A percentile compares a stretch with the other conserved stretches of the same genome.
Evolutionary conservation across 495 filamentous ascomycete species (phyloP).

Genomic region (Trichoderma erinaceum): DNA sequence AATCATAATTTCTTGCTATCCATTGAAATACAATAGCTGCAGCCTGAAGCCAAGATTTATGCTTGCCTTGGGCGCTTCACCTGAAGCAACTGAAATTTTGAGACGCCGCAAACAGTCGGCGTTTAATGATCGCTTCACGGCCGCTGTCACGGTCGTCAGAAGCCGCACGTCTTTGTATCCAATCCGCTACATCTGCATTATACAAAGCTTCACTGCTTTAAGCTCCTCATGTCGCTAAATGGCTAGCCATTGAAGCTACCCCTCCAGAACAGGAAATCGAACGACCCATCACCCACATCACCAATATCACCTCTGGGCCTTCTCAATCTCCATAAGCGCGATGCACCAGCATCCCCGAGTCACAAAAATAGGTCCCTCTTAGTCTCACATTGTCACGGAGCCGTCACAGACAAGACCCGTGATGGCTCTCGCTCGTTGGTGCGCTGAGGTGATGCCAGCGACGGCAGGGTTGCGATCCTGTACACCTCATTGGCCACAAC

Average conservation of each 20-base stretch:
- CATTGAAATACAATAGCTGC: background rate
- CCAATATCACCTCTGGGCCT: background rate
- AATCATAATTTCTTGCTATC: background rate
- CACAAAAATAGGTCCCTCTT: slow-evolving; percentile 5
- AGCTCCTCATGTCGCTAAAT: background rate
- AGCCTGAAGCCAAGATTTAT: background rate
- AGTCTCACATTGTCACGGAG: slow-evolving; percentile 1
- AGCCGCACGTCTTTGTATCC: background rate
- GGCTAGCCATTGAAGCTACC: background rate
- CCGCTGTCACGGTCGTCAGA: background rate
- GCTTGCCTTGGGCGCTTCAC: background rate
- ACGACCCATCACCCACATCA: background rate
- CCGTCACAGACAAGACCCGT: slow-evolving; percentile 5
- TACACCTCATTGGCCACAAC: slow-evolving; percentile 6
- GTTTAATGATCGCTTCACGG: background rate
- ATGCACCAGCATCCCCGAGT: background rate
- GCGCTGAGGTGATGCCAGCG: background rate
- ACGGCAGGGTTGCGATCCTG: background rate
- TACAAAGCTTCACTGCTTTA: background rate
- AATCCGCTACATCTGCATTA: background rate
- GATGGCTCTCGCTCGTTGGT: slow-evolving; percentile 1
- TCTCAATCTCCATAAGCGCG: slow-evolving; percentile 12
- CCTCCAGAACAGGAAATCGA: background rate
- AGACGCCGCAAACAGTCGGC: background rate
- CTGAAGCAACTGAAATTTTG: background rate